Base-by-base conservation (phyloP, 179 eudicot genomes). In the Camellia oleifera region DNA sequence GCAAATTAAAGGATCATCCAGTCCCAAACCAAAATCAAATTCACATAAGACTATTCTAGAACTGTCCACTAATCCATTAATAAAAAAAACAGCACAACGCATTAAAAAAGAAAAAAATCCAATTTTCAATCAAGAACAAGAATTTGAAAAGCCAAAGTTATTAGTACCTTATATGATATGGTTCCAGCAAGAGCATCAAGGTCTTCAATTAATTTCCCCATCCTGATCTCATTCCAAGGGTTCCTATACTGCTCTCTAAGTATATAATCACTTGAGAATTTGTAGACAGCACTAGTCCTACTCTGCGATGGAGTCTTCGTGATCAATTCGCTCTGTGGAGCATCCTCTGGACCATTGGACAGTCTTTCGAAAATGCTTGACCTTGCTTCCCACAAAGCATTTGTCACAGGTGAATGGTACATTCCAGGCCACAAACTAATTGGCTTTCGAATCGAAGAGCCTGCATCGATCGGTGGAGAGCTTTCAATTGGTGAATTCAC, bases 171-270 rank as follows among this genome's bases (percentile, higher is more conserved):
- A 54, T 88, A 91, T 71, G 95, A 90, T 56, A 91, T 88, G 69
- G 93, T 90, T 63, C 95, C 95, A 72, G 93, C 93, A 46, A 91
- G 90, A 40, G 93, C 95, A 89, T 91, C 95, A 88, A 91, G 93
- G 76, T 91, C 95, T 77, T 91, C 95, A 76, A 91, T 89, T 88
- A 91, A 86, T 77, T 91, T 91, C 68, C 95, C 95, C 87, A 90
- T 87, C 70, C 93, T 87, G 78, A 90, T 81, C 83, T 84, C 87
- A 84, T 88, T 86, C 91, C 92, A 87, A 50, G 95, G 89, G 75
- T 91, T 92, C 79, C 95, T 88, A 67, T 91, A 91, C 86, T 91
- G 93, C 78, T 91, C 95, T 69, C 93, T 87, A 2, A 91, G 88
- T 17, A 91, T 79, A 79, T 87, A 87, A 86, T 91, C 95, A 80